Evolutionary conservation across 2,329 filamentous ascomycete species (phyloP), one percentile per base, ranked within the genome.

Genomic region (Periconia digitata): DNA sequence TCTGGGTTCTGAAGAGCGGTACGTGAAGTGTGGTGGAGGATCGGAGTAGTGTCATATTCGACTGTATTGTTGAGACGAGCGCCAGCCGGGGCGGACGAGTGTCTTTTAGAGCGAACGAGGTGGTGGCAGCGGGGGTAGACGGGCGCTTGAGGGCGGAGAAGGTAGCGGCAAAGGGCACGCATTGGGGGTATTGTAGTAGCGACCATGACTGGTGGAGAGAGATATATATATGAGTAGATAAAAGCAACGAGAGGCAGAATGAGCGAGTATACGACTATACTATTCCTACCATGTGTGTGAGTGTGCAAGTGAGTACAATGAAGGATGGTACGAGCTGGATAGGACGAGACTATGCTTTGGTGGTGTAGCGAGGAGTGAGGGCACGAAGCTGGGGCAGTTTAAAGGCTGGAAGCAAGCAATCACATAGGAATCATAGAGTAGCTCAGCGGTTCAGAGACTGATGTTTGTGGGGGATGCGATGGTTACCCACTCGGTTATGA

Each of bases 11-110:
- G 74, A 16, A 95, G 80, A 7, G 90, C 84, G 1, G 84, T 76
- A 56, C 89, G 85, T 2, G 91, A 80, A 20, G 83, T 88, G 68
- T 96, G 94, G 49, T 90, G 82, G 22, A 99, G 81, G 35, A 97
- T 75, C 13, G 90, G 81, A 1, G 87, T 95, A 15, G 86, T 85
- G 52, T 85, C 83, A 74, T 94, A 99, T 76, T 97, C 92, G 59
- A 90, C 84, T 6, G 92, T 89, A 40, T 90, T 74, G 71, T 99
- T 99, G 46, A 99, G 82, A 57, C 80, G 79, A 49, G 82, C 80
- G 41, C 71, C 73, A n/a, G 66, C 71, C 55, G 65, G 78, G 8
- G 66, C 66, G 8, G 77, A 71, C 17, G 82, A 79, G 67, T 83
- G 82, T 23, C 60, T 57, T 51, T 62, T 63, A 49, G 24, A 47